Evolutionary conservation across 768 basidiomycete species (phyloP), one percentile per base, ranked within the genome.

Genomic region (Steccherinum ochraceum): DNA sequence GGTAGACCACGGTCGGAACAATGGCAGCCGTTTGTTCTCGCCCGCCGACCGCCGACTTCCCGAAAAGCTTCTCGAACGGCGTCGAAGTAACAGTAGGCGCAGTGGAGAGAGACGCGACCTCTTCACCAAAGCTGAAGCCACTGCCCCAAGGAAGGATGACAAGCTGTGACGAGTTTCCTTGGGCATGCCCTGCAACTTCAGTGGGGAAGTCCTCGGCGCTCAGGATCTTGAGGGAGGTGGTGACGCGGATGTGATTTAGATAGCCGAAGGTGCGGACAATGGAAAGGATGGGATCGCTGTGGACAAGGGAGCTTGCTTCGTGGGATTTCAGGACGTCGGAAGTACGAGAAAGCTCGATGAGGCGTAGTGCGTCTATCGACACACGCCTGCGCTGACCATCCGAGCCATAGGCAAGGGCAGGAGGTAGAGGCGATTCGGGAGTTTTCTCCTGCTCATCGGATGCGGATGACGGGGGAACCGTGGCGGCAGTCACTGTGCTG

Each of bases 301-400:
- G 74, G 35, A 89, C 74, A 23, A 93, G 72, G 2, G 77, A 70
- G 18, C 89, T 87, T 1, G 84, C 79, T 53, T 83, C 83, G 47
- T 88, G 81, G 1, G 88, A 89, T 61, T 81, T 86, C 66, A 98
- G 79, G 27, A 95, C 81, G 1, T 88, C 86, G 2, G 90, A 93
- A 1, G 89, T 89, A 52, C 96, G 86, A 1, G 90, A 89, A 42
- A 97, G 72, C 63, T 97, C 93, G 58, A 98, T 81, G 5, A 98
- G 76, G 18, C 94, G 91, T 2, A 97, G 76, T 0, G 88, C 87
- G 56, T 91, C 80, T 26, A 95, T 73, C 10, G 72, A 67, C 46
- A 82, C 67, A 18, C 47, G 16, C 46, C 75, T 65, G 18, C 45
- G 19, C 1, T 25, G 20, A 4, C 24, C n/a, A 12, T 24, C 3